Evolutionary conservation across 495 filamentous ascomycete genomes (phyloP), one percentile per base, ranked within the genome.

Genomic region (Tuber indicum): DNA sequence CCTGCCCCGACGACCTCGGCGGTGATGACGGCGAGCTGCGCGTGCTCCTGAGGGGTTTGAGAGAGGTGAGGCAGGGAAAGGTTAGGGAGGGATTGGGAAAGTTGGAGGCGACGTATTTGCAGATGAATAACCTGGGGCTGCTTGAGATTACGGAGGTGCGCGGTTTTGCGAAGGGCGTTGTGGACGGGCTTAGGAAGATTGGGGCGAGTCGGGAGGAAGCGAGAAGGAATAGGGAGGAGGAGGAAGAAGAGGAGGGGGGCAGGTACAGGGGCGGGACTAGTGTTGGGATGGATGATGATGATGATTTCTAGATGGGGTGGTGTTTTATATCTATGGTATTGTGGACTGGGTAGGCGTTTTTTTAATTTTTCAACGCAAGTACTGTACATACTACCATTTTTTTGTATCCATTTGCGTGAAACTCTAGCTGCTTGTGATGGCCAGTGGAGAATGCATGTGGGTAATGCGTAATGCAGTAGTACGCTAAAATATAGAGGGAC

Each of bases 91-190:
- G 91, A 42, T 88, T 93, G 36, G 89, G 89, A 73, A 86, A 89
- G 10, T 83, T 97, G 62, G 91, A 95, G 82, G 89, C 90, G 21
- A 88, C 90, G 3, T 83, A 83, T 77, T 32, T 83, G 83, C 87
- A 52, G 79, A 86, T 99, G 86, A 92, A 91, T 9, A 94, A 94
- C 21, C 90, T 98, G 21, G 96, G 96, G 3, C 91, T 91, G 3
- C 92, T 99, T 91, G 96, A 99, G 87, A 84, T 98, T 73, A 90
- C 91, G 0, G 96, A 98, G 84, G 91, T 91, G 72, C 88, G 96
- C 80, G 92, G 89, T 0, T 98, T 98, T 82, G 89, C 98, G 79
- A 83, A 89, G 41, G 92, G 92, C 1, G 93, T 97, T 14, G 90
- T 98, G 78, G 95, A 99, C 85, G 92, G 91, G 43, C 87, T 98